These are phyloP conservation scores for Phytophthora meadii DNA, from an alignment of 352 stramenopile species.

Conservation along the genomic window DNA sequence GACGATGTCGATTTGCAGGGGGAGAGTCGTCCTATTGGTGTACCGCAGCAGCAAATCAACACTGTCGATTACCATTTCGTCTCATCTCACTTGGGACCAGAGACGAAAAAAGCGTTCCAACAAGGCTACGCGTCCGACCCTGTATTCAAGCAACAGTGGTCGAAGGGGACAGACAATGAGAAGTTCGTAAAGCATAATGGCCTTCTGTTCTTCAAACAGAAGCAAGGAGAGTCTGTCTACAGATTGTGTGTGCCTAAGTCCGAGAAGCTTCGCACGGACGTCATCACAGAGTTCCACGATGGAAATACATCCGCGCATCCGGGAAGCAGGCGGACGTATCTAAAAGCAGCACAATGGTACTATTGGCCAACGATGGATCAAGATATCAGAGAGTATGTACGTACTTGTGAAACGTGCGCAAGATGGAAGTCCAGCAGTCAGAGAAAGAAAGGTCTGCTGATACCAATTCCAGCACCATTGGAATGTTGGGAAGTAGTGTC, in stretches of 20 bases:
- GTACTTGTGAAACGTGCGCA: constrained; percentile 10
- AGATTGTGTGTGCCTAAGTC: no score
- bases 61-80: no score
- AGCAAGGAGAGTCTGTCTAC: no score
- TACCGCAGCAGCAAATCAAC: no score
- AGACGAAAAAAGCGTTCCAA: neutral
- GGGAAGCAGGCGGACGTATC: constrained; percentile 11
- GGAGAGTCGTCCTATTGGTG: neutral
- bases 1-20: constrained; percentile 12
- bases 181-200: no score
- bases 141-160: neutral
- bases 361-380: constrained; percentile 13
- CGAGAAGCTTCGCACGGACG: no score
- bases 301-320: neutral
- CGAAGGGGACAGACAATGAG: no score
- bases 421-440: constrained; percentile 5
- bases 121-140: constrained; percentile 5
- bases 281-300: no score
- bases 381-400: constrained; percentile 23
- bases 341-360: constrained; percentile 11
- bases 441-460: constrained; percentile 9
- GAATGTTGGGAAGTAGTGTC: constrained; percentile 34
- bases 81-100: neutral
- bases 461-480: constrained; percentile 12
- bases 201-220: no score